A percentile compares a stretch with the other conserved stretches of the same genome.
Evolutionary conservation across 1,284 basidiomycete species (phyloP).

Genomic region (Puccinia coronata): DNA sequence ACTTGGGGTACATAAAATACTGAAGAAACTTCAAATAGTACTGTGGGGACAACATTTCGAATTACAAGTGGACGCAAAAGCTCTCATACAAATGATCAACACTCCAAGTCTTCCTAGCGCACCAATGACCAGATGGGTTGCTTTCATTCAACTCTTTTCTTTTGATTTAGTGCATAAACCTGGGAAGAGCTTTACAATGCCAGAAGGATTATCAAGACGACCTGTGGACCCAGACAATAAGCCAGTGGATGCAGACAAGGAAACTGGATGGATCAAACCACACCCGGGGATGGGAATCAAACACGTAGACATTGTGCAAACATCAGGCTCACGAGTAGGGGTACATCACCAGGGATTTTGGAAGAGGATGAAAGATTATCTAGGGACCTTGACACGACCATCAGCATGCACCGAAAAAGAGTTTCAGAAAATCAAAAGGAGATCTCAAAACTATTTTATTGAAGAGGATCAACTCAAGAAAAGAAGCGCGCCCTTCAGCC

Average conservation of each 20-base stretch:
- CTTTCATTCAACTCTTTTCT: slow-evolving; percentile 24
- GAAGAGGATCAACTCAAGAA: background rate
- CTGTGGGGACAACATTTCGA: slow-evolving; percentile 27
- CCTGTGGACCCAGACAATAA: background rate
- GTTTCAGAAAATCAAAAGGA: background rate
- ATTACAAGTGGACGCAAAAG: slow-evolving; percentile 22
- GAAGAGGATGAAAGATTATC: background rate
- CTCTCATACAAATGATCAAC: slow-evolving; percentile 26
- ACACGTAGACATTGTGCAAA: background rate
- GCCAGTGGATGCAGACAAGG: background rate
- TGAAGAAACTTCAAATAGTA: slow-evolving; percentile 15
- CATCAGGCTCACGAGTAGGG: background rate
- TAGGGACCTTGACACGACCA: background rate
- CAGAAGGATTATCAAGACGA: background rate
- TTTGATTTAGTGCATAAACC: slow-evolving; percentile 23
- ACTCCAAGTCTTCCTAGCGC: background rate
- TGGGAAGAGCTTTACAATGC: background rate
- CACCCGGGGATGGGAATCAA: background rate
- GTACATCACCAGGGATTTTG: background rate
- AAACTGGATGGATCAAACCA: background rate
- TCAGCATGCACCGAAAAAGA: background rate
- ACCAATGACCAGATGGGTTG: slow-evolving; percentile 25
- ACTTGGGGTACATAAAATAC: background rate
- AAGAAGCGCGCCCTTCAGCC: background rate
- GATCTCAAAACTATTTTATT: background rate